Percentiles rank a stretch among this genome's conserved stretches.
Conservation (phyloP, 2,329 filamentous ascomycete genomes). For the Sporothrix variecibatus region DNA sequence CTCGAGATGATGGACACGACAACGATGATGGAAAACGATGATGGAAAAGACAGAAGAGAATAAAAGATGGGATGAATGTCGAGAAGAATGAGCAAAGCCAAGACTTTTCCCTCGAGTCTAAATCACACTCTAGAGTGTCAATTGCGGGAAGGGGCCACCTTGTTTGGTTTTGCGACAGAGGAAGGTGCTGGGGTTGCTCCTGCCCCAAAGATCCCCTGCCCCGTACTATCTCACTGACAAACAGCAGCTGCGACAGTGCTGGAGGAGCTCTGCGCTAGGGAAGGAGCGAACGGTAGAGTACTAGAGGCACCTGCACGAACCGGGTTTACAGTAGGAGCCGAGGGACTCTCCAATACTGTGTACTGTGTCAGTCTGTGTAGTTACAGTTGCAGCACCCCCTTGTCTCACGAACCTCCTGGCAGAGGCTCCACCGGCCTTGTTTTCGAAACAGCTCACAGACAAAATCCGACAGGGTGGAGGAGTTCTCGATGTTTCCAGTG, state of each 20-base stretch:
- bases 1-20: neutral
- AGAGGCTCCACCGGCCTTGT: constrained; percentile 14
- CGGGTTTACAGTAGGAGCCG: neutral
- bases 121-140: neutral
- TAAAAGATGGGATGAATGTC: neutral
- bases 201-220: neutral
- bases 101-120: neutral
- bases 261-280: neutral
- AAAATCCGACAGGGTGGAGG: constrained; percentile 1
- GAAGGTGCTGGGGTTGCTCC: neutral
- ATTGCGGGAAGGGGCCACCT: constrained; percentile 16
- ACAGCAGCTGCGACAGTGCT: neutral
- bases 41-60: neutral
- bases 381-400: constrained; percentile 3
- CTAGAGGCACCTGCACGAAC: neutral
- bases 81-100: neutral
- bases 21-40: neutral
- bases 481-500: constrained; percentile 17
- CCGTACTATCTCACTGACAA: neutral
- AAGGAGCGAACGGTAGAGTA: neutral
- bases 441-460: constrained; percentile 22
- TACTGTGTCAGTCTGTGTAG: neutral
- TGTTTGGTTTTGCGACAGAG: constrained; percentile 9
- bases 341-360: neutral
- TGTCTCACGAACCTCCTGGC: constrained; percentile 17